phyloP scores from a whole-genome alignment of 1,139 yeast genomes.

The Diutina pseudorugosa region DNA sequence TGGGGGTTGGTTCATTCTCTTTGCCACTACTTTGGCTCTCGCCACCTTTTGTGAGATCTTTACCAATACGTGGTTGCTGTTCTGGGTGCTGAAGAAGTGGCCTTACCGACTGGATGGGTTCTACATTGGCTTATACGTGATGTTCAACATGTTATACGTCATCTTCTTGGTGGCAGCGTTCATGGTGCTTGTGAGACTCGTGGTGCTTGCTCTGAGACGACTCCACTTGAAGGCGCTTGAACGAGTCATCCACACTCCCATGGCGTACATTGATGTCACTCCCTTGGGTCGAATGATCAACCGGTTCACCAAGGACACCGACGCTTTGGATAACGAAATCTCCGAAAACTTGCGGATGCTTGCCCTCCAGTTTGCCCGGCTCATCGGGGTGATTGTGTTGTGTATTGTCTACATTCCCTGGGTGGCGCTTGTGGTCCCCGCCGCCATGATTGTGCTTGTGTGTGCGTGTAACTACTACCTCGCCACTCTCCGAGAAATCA shows the following conservation, averaged over 20 bases:
- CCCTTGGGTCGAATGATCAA: constrained; percentile 12
- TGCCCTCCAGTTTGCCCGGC: constrained; percentile 6
- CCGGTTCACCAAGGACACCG: constrained; percentile 12
- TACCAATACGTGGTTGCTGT: constrained; percentile 1
- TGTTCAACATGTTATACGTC: constrained; percentile 8
- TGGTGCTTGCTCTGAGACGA: constrained; percentile 13
- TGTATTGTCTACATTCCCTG: constrained; percentile 12
- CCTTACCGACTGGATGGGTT: constrained; percentile 6
- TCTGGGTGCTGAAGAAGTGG: constrained; percentile 3
- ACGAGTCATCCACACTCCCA: constrained; percentile 30
- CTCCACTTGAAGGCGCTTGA: constrained; percentile 37
- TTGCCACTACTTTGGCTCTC: not conserved
- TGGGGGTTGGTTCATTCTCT: not conserved
- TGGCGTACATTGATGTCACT: constrained; percentile 11
- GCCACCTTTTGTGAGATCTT: constrained; percentile 2
- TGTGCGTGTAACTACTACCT: constrained; percentile 40
- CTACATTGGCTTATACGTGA: constrained; percentile 9
- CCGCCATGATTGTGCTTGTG: constrained; percentile 22
- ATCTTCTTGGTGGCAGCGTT: constrained; percentile 7
- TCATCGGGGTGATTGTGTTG: constrained; percentile 9
- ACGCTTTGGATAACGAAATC: constrained; percentile 11
- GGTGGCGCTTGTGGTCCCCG: constrained; percentile 36
- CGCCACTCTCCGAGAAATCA: constrained; percentile 64
- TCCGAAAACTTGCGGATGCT: constrained; percentile 9
- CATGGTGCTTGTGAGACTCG: constrained; percentile 7